phyloP scores from a whole-genome alignment of 1,284 basidiomycete species.

The Grifola frondosa region DNA sequence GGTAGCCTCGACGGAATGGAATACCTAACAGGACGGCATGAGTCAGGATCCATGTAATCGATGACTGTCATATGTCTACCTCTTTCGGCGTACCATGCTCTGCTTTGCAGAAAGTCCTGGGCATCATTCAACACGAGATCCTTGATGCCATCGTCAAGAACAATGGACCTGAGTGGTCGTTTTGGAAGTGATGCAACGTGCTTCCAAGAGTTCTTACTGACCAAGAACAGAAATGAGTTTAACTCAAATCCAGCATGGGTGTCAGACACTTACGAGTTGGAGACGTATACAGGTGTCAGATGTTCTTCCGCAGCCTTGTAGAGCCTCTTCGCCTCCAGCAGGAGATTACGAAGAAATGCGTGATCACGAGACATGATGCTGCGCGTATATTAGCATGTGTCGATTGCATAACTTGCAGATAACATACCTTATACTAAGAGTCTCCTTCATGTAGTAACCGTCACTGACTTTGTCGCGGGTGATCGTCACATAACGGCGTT shows the following conservation, averaged over 20 bases:
- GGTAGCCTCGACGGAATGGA: conserved; percentile 71
- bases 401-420: not conserved
- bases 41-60: not conserved
- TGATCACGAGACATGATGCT: conserved; percentile 56
- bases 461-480: conserved; percentile 25
- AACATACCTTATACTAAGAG: conserved; percentile 29
- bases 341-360: conserved; percentile 45
- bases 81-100: conserved; percentile 65
- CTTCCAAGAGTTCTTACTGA: conserved; percentile 46
- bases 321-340: conserved; percentile 54
- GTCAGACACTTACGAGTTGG: conserved; percentile 39
- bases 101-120: conserved; percentile 62
- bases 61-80: conserved; percentile 29
- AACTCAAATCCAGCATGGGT: not conserved
- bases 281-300: conserved; percentile 56
- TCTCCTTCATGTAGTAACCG: conserved; percentile 24
- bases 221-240: not conserved
- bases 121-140: conserved; percentile 66
- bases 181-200: conserved; percentile 59
- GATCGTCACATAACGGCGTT: conserved; percentile 29
- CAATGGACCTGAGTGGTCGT: conserved; percentile 61
- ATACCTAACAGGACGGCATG: conserved; percentile 34
- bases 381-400: not conserved
- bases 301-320: conserved; percentile 53
- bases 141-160: conserved; percentile 65